Evolutionary conservation across 164 flowering plant genomes (phyloP).

Genomic region (Magnolia sinica): DNA sequence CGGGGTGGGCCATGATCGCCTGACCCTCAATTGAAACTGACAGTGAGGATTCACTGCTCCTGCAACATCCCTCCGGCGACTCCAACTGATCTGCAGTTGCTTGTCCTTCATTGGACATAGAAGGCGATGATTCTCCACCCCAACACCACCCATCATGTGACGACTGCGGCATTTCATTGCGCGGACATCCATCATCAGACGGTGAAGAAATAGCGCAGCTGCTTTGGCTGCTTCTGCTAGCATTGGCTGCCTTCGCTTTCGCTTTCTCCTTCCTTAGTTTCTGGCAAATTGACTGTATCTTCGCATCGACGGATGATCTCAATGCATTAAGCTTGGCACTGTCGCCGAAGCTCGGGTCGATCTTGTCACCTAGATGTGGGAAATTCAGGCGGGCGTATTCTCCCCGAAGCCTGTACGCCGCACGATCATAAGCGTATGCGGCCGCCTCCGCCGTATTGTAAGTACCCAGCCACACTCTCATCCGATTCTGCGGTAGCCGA

Average conservation of each 20-base stretch:
- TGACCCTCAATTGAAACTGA: slow-evolving; percentile 19
- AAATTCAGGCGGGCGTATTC: slow-evolving; percentile 88
- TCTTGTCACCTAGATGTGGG: slow-evolving; percentile 56
- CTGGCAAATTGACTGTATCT: slow-evolving; percentile 77
- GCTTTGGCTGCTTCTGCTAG: background rate
- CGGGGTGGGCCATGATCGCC: slow-evolving; percentile 17
- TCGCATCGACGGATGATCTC: slow-evolving; percentile 67
- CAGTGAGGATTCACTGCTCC: slow-evolving; percentile 27
- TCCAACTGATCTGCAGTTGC: background rate
- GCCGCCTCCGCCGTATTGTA: slow-evolving; percentile 86
- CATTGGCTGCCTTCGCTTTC: slow-evolving; percentile 6
- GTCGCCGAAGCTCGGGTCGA: slow-evolving; percentile 44
- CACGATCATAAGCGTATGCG: slow-evolving; percentile 89
- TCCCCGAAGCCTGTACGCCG: slow-evolving; percentile 86
- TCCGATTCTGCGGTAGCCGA: slow-evolving; percentile 84
- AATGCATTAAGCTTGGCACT: slow-evolving; percentile 37
- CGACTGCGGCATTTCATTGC: background rate
- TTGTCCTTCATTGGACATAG: background rate
- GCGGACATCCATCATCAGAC: background rate
- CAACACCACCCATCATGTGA: slow-evolving; percentile 33
- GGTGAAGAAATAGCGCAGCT: slow-evolving; percentile 12
- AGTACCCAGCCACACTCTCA: slow-evolving; percentile 95
- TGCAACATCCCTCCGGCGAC: slow-evolving; percentile 43
- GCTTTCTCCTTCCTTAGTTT: slow-evolving; percentile 45
- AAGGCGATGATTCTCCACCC: slow-evolving; percentile 19